Base-by-base conservation (phyloP, 2,329 filamentous ascomycete genomes). In the Lachnellula cervina region DNA sequence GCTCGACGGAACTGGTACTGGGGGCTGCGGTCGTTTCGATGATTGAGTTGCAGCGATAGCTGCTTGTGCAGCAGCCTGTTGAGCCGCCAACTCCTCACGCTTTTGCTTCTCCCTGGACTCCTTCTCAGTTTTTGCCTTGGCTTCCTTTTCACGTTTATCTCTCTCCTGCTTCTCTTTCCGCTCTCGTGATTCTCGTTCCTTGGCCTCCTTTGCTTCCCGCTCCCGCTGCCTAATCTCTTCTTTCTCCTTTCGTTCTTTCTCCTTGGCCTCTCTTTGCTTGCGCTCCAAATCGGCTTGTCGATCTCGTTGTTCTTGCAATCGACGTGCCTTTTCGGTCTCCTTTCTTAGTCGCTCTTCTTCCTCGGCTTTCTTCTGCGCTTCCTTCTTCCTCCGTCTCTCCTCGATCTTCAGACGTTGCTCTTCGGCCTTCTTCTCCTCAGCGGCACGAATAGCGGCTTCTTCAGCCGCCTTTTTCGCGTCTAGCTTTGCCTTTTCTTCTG, bases 401-500 rank as follows among this genome's bases (percentile, higher is more conserved):
- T 99, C 94, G 44, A 87, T 86, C 73, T 86, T 94, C 63, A 80
- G 80, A 64, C 84, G 85, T 68, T 90, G 86, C 73, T 97, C 91
- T 67, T 95, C 90, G 19, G 82, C 77, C 66, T 86, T 89, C 71
- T 87, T 87, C 68, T 87, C 84, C 69, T 97, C 92, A 4, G 87
- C 83, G 49, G 84, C 88, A 62, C 86, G 83, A 45, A 82, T 79
- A 48, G 88, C 86, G 42, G 87, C 87, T 70, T 96, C 91, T 71
- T 96, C 90, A 2, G 88, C 90, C 14, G 89, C 90, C 71, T 89
- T 92, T 69, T 96, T 91, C 5, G 91, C 90, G 45, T 97, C 93
- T 65, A 85, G 89, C 55, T 83, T 87, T 35, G 90, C 88, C 72
- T 90, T 92, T 69, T 97, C 92, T 69, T 97, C 93, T n/a, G 93